phyloP scores from a whole-genome alignment of 805 yeast species.

The Kurtzmaniella fragi region DNA sequence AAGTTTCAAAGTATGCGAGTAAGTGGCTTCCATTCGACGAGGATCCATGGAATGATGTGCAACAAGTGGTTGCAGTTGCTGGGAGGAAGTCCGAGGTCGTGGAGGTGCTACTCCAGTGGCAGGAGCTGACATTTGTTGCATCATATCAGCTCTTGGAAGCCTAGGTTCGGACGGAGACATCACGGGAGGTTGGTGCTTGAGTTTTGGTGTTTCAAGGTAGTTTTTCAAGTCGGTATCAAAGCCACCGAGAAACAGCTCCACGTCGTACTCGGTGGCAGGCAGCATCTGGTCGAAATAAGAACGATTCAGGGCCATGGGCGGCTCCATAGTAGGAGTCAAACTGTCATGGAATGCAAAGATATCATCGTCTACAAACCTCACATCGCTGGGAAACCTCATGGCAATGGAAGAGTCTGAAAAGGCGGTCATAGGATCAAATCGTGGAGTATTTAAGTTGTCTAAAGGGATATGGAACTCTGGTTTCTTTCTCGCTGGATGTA shows the following conservation, averaged over 20 bases:
- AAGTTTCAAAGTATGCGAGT: no score
- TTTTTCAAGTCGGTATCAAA: slow-evolving; percentile 1
- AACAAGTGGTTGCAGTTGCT: no score
- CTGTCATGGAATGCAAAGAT: slow-evolving; percentile 7
- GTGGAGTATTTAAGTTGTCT: slow-evolving; percentile 15
- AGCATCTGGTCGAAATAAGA: slow-evolving; percentile 10
- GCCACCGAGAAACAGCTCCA: slow-evolving; percentile 1
- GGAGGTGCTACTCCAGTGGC: no score
- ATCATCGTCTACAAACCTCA: slow-evolving; percentile 5
- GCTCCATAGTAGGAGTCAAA: slow-evolving; percentile 29
- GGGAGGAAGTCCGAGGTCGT: no score
- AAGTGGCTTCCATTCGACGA: no score
- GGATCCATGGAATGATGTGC: no score
- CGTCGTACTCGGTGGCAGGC: neutral
- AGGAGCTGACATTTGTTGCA: no score
- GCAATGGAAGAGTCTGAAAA: slow-evolving; percentile 16
- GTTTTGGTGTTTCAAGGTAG: neutral
- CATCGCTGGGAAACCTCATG: slow-evolving; percentile 7
- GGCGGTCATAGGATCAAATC: slow-evolving; percentile 7
- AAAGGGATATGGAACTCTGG: slow-evolving; percentile 24
- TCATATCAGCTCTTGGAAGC: no score
- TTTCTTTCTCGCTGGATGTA: slow-evolving; percentile 11
- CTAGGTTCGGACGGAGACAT: no score
- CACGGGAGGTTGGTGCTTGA: no score
- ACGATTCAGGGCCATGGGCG: slow-evolving; percentile 17